Conservation (phyloP, 192 early-diverging fungal species). For the Backusella morwellensis region DNA sequence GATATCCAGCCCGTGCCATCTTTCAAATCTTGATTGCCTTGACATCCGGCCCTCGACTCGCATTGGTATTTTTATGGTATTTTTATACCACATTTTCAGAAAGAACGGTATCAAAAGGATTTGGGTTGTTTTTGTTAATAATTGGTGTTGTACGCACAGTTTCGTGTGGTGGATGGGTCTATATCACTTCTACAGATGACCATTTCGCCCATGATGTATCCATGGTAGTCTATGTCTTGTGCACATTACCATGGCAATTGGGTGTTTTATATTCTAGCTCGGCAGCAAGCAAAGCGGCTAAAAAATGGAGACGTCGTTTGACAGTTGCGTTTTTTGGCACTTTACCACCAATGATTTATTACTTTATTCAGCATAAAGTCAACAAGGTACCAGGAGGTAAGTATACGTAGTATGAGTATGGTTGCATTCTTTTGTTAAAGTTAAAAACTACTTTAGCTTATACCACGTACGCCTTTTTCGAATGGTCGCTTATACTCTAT, state of each 20-base stretch:
- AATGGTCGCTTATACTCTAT: slow-evolving; percentile 78
- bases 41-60: slow-evolving; percentile 57
- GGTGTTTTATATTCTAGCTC: slow-evolving; percentile 53
- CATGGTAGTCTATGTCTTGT: slow-evolving; percentile 76
- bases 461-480: slow-evolving; percentile 79
- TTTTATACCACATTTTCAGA: slow-evolving; percentile 35
- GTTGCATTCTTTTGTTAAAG: not conserved
- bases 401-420: not conserved
- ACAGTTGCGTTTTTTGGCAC: slow-evolving; percentile 65
- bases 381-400: slow-evolving; percentile 63
- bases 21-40: slow-evolving; percentile 81
- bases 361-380: slow-evolving; percentile 76
- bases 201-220: slow-evolving; percentile 78
- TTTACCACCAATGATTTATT: slow-evolving; percentile 74
- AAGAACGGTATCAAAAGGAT: slow-evolving; percentile 15
- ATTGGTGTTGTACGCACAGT: slow-evolving; percentile 63
- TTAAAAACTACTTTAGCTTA: slow-evolving; percentile 48
- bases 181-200: slow-evolving; percentile 79
- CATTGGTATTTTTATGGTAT: slow-evolving; percentile 48
- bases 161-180: slow-evolving; percentile 81
- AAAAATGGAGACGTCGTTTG: slow-evolving; percentile 55
- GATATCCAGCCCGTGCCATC: slow-evolving; percentile 75
- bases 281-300: slow-evolving; percentile 28
- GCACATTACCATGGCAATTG: slow-evolving; percentile 73
- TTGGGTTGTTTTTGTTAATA: slow-evolving; percentile 37